Conservation (phyloP, 192 early-diverging fungal species). For the Coemansia sp. region DNA sequence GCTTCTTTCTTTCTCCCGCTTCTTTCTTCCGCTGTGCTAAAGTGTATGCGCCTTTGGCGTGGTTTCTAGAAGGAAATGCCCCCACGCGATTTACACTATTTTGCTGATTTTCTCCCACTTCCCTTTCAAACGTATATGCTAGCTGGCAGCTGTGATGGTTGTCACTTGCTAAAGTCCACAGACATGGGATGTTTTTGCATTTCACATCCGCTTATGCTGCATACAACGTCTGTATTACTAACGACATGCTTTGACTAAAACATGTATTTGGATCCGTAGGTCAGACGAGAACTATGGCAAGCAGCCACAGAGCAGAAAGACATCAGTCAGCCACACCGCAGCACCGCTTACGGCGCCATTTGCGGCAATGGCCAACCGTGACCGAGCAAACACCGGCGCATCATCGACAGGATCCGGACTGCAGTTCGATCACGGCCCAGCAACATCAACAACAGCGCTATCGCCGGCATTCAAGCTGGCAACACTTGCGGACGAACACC, state of each 20-base stretch:
- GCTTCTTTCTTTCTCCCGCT: background rate
- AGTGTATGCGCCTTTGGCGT: too few relatives aligned
- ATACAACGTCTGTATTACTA: too few relatives aligned
- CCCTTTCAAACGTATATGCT: too few relatives aligned
- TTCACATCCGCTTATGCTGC: too few relatives aligned
- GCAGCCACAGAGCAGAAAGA: background rate
- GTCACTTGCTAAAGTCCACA: too few relatives aligned
- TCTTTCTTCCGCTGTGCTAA: too few relatives aligned
- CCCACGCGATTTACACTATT: too few relatives aligned
- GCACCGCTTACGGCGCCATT: background rate
- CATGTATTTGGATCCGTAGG: background rate
- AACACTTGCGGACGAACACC: background rate
- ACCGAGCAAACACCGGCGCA: conserved; percentile 29
- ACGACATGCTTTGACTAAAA: too few relatives aligned
- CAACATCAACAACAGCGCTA: conserved; percentile 44
- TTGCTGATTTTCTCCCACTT: too few relatives aligned
- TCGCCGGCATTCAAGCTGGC: conserved; percentile 12
- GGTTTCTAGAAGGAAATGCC: too few relatives aligned
- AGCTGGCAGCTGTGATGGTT: too few relatives aligned
- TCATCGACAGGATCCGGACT: conserved; percentile 41
- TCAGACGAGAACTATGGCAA: conserved; percentile 23
- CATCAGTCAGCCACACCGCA: conserved; percentile 1
- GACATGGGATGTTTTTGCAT: too few relatives aligned
- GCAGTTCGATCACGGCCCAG: conserved; percentile 21
- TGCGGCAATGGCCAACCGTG: conserved; percentile 1